phyloP scores from a whole-genome alignment of 2,329 filamentous ascomycete species.

The Fonsecaea pedrosoi region DNA sequence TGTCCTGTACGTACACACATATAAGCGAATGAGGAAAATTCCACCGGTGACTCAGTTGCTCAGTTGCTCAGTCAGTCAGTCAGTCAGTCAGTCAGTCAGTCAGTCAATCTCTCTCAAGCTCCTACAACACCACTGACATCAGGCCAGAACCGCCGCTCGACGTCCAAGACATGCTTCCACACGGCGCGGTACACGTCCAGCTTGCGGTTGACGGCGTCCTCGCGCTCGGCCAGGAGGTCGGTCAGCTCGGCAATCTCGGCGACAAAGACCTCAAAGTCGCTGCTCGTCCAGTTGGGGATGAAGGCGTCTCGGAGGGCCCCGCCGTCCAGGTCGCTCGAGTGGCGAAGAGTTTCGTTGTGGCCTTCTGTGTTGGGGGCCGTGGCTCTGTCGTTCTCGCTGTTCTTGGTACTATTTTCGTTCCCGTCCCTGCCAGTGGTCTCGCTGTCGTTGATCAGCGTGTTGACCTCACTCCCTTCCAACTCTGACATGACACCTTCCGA shows the following conservation, averaged over 20 bases:
- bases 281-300: conserved; percentile 72
- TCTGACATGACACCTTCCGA: conserved; percentile 9
- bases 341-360: conserved; percentile 9
- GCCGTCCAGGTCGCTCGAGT: conserved; percentile 64
- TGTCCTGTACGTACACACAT: no score
- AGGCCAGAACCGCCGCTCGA: conserved; percentile 68
- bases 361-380: not conserved
- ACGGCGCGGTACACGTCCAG: conserved; percentile 54
- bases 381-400: not conserved
- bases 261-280: conserved; percentile 67
- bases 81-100: no score
- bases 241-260: conserved; percentile 61
- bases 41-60: no score
- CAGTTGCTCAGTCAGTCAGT: no score
- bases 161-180: conserved; percentile 57
- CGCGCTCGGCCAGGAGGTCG: conserved; percentile 59
- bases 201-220: conserved; percentile 49
- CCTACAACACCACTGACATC: conserved; percentile 34
- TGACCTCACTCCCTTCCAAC: conserved; percentile 18
- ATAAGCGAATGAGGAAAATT: no score
- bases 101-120: not conserved
- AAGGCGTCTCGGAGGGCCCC: conserved; percentile 69
- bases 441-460: conserved; percentile 1
- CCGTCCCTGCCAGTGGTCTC: not conserved
- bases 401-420: not conserved